Evolutionary conservation across 179 eudicot species (phyloP), one percentile per base, ranked within the genome.

Genomic region (Silene coronaria): DNA sequence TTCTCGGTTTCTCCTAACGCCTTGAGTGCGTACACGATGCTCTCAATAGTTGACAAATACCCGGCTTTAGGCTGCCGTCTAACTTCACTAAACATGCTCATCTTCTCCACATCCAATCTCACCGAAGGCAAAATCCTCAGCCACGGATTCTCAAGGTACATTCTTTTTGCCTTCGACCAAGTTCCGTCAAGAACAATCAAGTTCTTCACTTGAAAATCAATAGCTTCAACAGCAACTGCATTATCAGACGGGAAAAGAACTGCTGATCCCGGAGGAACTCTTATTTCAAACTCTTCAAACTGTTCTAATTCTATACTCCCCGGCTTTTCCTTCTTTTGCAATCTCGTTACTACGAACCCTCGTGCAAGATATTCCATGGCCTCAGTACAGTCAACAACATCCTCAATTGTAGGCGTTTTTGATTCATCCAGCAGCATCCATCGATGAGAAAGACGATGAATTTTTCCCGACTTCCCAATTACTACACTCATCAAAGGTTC

Each of bases 121-220:
- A 91, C 80, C 71, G 87, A 89, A 3, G 98, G 97, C 75, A 93
- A 72, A 4, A 84, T 24, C 78, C 76, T 89, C 78, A 93, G 74
- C 98, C 98, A 93, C 21, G 98, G 97, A 75, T 90, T 93, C 85
- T 91, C 98, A 17, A 72, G 85, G 81, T 93, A 93, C 78, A 93
- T 85, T 77, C 96, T 86, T 76, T 80, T 91, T 0, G 98, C 97
- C 84, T 93, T 91, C 1, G 91, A 79, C 98, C 98, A 93, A 3
- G 98, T 93, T 26, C 97, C 97, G 71, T 93, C 98, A 79, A 93
- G 80, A 58, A 93, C 93, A 80, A 93, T 93, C 87, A 93, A 79
- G 74, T 91, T 93, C 82, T 84, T 89, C 75, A 93, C 97, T 73
- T 85, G 84, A 14, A 87, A 87, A 73, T 80, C 77, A 19, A 89